Conservation (phyloP, 768 basidiomycete genomes). For the Kwoniella sp. region DNA sequence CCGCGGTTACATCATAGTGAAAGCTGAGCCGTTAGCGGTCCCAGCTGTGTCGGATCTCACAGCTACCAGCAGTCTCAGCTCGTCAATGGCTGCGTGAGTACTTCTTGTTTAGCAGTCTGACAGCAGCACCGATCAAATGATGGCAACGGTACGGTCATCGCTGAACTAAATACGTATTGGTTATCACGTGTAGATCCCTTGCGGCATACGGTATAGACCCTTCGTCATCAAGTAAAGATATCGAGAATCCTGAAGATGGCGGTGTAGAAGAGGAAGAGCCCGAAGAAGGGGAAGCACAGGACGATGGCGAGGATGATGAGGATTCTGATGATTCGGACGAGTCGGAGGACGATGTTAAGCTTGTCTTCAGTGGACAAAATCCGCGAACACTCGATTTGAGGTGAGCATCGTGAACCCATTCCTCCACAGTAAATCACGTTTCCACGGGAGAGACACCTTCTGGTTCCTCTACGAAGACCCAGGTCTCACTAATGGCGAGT, state of each 20-base stretch:
- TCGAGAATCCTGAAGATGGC: conserved; percentile 39
- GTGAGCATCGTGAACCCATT: conserved; percentile 32
- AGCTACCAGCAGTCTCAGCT: conserved; percentile 11
- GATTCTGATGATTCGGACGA: conserved; percentile 27
- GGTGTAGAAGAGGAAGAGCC: conserved; percentile 43
- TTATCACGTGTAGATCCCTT: conserved; percentile 22
- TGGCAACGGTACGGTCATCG: not conserved
- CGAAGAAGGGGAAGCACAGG: conserved; percentile 35
- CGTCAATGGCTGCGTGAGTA: conserved; percentile 39
- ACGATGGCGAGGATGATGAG: conserved; percentile 29
- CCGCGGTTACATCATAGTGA: conserved; percentile 43
- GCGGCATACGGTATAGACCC: conserved; percentile 46
- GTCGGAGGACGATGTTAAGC: conserved; percentile 43
- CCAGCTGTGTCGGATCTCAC: not conserved
- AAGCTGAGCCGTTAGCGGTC: not conserved
- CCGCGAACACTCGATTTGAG: conserved; percentile 50
- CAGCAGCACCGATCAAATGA: not conserved
- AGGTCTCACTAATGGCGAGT: no score
- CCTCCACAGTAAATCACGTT: no score
- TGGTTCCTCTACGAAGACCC: no score
- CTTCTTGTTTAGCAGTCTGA: not conserved
- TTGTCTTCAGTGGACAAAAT: conserved; percentile 45
- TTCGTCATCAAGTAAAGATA: conserved; percentile 22
- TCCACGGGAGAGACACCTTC: no score
- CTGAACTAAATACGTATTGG: not conserved